Evolutionary conservation across 1,284 basidiomycete genomes (phyloP).

Genomic region (Cryptococcus sp.): DNA sequence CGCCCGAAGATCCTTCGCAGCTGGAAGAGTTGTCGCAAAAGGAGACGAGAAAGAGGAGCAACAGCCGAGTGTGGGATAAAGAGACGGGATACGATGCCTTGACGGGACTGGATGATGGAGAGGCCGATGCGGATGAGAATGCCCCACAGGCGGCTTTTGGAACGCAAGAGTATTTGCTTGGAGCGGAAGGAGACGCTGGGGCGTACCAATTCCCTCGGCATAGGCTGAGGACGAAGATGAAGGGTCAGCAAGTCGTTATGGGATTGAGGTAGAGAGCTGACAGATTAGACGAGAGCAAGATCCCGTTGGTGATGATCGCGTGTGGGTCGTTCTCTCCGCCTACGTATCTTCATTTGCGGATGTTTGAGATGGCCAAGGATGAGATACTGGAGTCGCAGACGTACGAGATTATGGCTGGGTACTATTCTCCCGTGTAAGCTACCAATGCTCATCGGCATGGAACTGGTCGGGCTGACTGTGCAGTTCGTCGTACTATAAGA

Average conservation of each 20-base stretch:
- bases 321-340: slow-evolving; percentile 55
- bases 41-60: slow-evolving; percentile 6
- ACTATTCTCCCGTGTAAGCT: slow-evolving; percentile 75
- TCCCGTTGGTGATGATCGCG: slow-evolving; percentile 51
- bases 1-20: background rate
- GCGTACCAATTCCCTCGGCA: slow-evolving; percentile 47
- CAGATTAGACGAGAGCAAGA: slow-evolving; percentile 46
- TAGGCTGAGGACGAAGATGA: slow-evolving; percentile 45
- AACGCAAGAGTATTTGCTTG: slow-evolving; percentile 37
- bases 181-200: slow-evolving; percentile 25
- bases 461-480: background rate
- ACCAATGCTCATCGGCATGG: too few relatives aligned
- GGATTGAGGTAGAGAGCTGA: background rate
- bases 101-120: slow-evolving; percentile 42
- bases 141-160: slow-evolving; percentile 35
- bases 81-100: slow-evolving; percentile 37
- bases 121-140: slow-evolving; percentile 43
- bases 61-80: slow-evolving; percentile 13
- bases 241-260: slow-evolving; percentile 38
- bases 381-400: slow-evolving; percentile 86
- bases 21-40: background rate
- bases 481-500: slow-evolving; percentile 80
- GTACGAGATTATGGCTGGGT: slow-evolving; percentile 88
- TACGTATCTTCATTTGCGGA: slow-evolving; percentile 61
- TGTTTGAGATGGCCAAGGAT: slow-evolving; percentile 98